Evolutionary conservation across 1,284 basidiomycete species (phyloP).

Genomic region (Trametes hirsuta): DNA sequence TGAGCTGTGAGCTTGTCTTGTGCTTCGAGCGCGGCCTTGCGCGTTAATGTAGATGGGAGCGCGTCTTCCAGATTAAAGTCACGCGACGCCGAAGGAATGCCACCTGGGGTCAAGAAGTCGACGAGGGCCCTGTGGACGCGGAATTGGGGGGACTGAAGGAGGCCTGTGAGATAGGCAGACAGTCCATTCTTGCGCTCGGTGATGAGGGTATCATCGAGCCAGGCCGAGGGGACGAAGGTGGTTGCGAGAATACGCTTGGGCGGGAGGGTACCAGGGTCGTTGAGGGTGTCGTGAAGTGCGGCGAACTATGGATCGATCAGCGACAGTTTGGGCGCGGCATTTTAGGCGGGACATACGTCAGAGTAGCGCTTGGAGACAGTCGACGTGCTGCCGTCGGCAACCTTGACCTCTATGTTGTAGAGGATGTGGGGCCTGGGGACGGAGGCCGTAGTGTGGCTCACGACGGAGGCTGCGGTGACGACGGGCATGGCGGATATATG

Average conservation of each 20-base stretch:
- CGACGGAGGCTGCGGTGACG: conserved; percentile 34
- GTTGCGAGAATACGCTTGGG: conserved; percentile 53
- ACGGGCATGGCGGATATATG: conserved; percentile 21
- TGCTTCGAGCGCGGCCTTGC: conserved; percentile 42
- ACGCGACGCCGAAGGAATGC: conserved; percentile 19
- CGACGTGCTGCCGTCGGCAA: conserved; percentile 38
- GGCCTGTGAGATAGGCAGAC: conserved; percentile 43
- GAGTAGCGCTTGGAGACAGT: conserved; percentile 51
- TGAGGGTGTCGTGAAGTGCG: conserved; percentile 42
- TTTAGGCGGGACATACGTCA: conserved; percentile 39
- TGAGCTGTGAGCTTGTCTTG: conserved; percentile 21
- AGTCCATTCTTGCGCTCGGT: conserved; percentile 54
- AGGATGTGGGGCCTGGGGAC: conserved; percentile 54
- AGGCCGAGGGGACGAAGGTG: conserved; percentile 52
- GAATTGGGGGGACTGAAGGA: conserved; percentile 41
- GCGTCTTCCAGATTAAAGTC: conserved; percentile 47
- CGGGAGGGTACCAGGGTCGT: conserved; percentile 45
- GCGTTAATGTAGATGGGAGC: conserved; percentile 47
- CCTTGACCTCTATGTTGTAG: conserved; percentile 44
- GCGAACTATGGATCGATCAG: conserved; percentile 42
- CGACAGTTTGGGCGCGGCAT: background rate
- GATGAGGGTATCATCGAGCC: conserved; percentile 55
- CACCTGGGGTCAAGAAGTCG: conserved; percentile 42
- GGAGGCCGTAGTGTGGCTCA: conserved; percentile 53
- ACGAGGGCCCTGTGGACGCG: conserved; percentile 36